Conservation (phyloP, 1,284 basidiomycete genomes). For the Trametes sp. region DNA sequence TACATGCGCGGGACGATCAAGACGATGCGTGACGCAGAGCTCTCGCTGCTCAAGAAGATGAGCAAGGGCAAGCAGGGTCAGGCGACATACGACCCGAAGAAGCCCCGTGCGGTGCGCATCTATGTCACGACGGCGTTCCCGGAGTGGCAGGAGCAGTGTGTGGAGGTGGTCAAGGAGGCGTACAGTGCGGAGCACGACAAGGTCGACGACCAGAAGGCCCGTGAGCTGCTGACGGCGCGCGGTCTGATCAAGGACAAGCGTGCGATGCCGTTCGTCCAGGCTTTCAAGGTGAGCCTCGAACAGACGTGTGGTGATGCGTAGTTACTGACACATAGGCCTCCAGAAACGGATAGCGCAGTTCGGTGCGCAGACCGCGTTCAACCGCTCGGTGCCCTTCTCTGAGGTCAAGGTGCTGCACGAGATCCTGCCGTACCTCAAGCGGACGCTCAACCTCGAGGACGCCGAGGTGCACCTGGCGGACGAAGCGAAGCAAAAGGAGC, state of each 20-base stretch:
- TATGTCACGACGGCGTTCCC: conserved; percentile 94
- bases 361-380: conserved; percentile 84
- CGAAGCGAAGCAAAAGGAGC: conserved; percentile 62
- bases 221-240: conserved; percentile 71
- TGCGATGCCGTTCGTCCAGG: conserved; percentile 94
- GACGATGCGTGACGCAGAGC: conserved; percentile 91
- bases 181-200: conserved; percentile 67
- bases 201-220: conserved; percentile 88
- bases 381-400: conserved; percentile 88
- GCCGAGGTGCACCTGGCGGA: conserved; percentile 78
- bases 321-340: not conserved
- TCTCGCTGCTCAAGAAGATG: conserved; percentile 78
- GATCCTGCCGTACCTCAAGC: conserved; percentile 85
- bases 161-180: conserved; percentile 77
- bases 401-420: conserved; percentile 82
- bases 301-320: not conserved
- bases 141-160: conserved; percentile 90
- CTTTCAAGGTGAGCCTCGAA: conserved; percentile 77
- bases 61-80: conserved; percentile 67
- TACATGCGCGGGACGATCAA: conserved; percentile 91
- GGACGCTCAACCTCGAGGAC: conserved; percentile 79
- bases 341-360: conserved; percentile 88
- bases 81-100: conserved; percentile 78
- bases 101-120: conserved; percentile 86
- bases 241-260: conserved; percentile 96